A percentile compares a stretch with the other conserved stretches of the same genome.
These are phyloP conservation scores for Echium plantagineum DNA, from an alignment of 257 asterid species.

Conservation along the genomic window DNA sequence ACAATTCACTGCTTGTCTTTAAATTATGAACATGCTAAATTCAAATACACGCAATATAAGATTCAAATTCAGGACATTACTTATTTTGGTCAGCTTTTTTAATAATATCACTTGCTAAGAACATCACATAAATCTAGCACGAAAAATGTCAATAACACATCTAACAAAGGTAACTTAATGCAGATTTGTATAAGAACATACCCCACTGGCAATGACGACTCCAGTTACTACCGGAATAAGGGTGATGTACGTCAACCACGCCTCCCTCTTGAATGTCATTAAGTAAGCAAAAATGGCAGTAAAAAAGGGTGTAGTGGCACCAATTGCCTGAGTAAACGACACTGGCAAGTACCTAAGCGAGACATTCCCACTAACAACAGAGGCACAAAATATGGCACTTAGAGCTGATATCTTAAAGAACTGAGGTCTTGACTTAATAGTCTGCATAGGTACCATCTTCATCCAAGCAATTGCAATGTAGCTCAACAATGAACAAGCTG, in stretches of 20 bases:
- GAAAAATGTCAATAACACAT: not conserved
- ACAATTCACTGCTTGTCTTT: not conserved
- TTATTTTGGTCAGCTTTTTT: too few species aligned
- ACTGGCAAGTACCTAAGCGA: constrained; percentile 25
- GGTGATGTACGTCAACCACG: constrained; percentile 24
- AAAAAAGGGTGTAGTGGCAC: constrained; percentile 32
- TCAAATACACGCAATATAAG: not conserved
- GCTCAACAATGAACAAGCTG: constrained; percentile 25
- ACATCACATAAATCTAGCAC: not conserved
- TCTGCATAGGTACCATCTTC: constrained; percentile 27
- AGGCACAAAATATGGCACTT: constrained; percentile 23
- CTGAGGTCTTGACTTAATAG: constrained; percentile 23
- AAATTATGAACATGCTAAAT: too few species aligned
- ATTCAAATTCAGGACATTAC: too few species aligned
- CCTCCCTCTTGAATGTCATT: constrained; percentile 24
- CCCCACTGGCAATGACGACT: constrained; percentile 34
- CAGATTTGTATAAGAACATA: constrained; percentile 8
- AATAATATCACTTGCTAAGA: too few species aligned
- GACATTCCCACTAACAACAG: constrained; percentile 29
- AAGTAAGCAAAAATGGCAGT: constrained; percentile 28
- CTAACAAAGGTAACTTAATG: not conserved
- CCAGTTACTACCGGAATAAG: constrained; percentile 30
- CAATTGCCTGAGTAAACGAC: constrained; percentile 27
- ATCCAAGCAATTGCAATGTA: constrained; percentile 26
- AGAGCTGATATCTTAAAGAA: constrained; percentile 24